Evolutionary conservation across 2,329 filamentous ascomycete species (phyloP).

Genomic region (Chaetomiaceae sp.): DNA sequence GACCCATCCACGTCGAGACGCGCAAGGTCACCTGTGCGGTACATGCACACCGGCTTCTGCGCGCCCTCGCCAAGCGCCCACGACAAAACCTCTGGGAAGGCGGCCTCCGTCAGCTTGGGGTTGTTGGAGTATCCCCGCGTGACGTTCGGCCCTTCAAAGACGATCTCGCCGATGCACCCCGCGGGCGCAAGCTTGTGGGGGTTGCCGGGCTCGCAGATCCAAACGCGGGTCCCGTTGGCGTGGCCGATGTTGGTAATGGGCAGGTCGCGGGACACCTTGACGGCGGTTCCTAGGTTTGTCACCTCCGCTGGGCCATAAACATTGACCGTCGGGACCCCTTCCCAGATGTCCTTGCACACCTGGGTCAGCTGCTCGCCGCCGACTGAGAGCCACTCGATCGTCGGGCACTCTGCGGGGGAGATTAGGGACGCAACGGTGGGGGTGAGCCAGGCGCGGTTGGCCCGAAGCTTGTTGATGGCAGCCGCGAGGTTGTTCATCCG

Average conservation of each 20-base stretch:
- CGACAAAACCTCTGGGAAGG: constrained; percentile 35
- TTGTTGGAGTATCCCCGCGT: constrained; percentile 47
- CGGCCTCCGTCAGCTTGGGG: constrained; percentile 37
- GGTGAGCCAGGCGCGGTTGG: constrained; percentile 25
- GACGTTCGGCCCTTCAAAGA: constrained; percentile 41
- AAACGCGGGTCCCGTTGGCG: constrained; percentile 23
- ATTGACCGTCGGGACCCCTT: constrained; percentile 2
- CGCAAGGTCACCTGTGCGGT: constrained; percentile 41
- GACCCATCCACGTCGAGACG: constrained; percentile 31
- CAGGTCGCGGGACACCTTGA: constrained; percentile 1
- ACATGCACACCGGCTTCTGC: constrained; percentile 26
- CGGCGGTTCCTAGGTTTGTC: constrained; percentile 7
- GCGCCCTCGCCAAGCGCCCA: background rate
- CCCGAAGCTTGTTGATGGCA: constrained; percentile 21
- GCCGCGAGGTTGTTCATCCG: constrained; percentile 35
- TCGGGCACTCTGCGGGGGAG: constrained; percentile 21
- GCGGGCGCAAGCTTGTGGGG: constrained; percentile 27
- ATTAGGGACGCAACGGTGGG: constrained; percentile 26
- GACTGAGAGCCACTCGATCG: constrained; percentile 20
- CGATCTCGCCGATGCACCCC: constrained; percentile 32
- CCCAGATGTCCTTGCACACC: constrained; percentile 15
- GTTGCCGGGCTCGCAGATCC: constrained; percentile 30
- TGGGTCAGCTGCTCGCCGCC: constrained; percentile 25
- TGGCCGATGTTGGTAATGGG: constrained; percentile 19
- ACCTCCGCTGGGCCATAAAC: constrained; percentile 9